Conservation (phyloP, 495 filamentous ascomycete genomes). For the Coniosporium apollinis region DNA sequence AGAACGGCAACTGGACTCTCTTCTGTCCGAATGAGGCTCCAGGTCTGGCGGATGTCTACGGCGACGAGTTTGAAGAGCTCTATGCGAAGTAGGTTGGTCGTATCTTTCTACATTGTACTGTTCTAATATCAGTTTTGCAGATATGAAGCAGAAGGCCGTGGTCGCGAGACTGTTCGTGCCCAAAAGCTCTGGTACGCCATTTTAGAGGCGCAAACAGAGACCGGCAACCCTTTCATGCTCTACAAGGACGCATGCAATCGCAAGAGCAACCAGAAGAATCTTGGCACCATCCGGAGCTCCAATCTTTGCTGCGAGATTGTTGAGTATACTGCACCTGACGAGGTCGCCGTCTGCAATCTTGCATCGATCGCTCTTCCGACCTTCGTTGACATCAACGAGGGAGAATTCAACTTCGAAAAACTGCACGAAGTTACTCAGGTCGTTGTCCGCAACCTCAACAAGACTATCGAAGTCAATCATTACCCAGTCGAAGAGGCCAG, state of each 20-base stretch:
- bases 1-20: constrained; percentile 88
- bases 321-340: constrained; percentile 91
- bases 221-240: constrained; percentile 96
- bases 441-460: constrained; percentile 85
- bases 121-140: constrained; percentile 11
- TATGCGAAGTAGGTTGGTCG: constrained; percentile 76
- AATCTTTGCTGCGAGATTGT: constrained; percentile 98
- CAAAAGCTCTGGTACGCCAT: constrained; percentile 99
- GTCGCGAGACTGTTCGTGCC: constrained; percentile 80
- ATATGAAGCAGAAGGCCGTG: constrained; percentile 79
- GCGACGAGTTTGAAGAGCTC: constrained; percentile 89
- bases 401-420: constrained; percentile 83
- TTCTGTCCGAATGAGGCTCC: constrained; percentile 95
- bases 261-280: constrained; percentile 99
- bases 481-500: constrained; percentile 89
- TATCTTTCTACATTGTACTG: constrained; percentile 2
- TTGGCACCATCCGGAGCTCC: constrained; percentile 93
- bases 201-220: constrained; percentile 94
- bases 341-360: constrained; percentile 97
- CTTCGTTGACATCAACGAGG: constrained; percentile 67
- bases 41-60: constrained; percentile 88
- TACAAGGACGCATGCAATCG: constrained; percentile 98
- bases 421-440: constrained; percentile 85
- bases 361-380: constrained; percentile 84
- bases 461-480: constrained; percentile 92